These are phyloP conservation scores for Aspergillus fumigatiaffinis DNA, from an alignment of 2,329 filamentous ascomycete species.

Conservation along the genomic window DNA sequence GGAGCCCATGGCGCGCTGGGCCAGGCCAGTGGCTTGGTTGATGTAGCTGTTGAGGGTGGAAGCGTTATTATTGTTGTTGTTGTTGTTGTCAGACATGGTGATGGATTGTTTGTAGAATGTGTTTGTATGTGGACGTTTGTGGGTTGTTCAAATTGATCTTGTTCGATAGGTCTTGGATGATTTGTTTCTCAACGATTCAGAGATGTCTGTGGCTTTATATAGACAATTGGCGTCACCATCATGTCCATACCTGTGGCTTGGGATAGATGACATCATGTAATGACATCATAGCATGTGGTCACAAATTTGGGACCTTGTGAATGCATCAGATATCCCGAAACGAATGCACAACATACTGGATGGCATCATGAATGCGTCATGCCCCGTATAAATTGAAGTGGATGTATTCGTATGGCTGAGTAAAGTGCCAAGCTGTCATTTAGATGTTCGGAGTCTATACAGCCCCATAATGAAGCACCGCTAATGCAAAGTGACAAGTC, in stretches of 20 bases:
- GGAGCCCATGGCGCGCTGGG: slow-evolving; percentile 67
- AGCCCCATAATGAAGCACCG: not conserved
- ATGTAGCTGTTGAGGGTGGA: slow-evolving; percentile 78
- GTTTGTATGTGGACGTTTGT: slow-evolving; percentile 4
- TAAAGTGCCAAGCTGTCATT: not conserved
- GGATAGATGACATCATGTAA: not conserved
- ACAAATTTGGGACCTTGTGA: not conserved
- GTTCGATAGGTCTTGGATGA: not conserved
- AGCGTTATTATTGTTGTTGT: slow-evolving; percentile 31
- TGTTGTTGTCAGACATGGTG: slow-evolving; percentile 25
- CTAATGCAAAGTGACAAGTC: not conserved
- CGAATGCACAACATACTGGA: not conserved
- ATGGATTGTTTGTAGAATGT: slow-evolving; percentile 2
- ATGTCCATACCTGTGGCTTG: not conserved
- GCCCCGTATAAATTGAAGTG: not conserved
- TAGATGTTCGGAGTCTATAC: not conserved
- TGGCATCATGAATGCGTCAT: not conserved
- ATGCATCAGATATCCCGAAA: not conserved
- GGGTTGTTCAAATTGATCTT: not conserved
- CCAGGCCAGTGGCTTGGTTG: slow-evolving; percentile 67
- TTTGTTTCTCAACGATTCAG: not conserved
- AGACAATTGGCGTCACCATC: not conserved
- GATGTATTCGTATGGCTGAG: not conserved
- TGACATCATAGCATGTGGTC: not conserved
- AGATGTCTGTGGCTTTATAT: not conserved